phyloP scores from a whole-genome alignment of 2,329 filamentous ascomycete genomes.

The Cordyceps militaris region DNA sequence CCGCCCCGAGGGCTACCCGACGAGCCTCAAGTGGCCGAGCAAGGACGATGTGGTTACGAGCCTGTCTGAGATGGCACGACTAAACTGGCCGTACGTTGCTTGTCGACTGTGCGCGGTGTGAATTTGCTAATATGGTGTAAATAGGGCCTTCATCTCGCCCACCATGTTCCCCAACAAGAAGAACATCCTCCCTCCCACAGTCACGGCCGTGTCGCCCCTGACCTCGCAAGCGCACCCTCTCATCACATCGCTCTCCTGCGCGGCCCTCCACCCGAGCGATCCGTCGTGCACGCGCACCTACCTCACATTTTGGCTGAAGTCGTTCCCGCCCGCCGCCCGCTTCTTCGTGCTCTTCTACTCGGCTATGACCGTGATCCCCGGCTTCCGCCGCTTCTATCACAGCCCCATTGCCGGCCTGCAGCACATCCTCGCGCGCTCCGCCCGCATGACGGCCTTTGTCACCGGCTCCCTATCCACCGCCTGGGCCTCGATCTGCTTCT shows the following conservation, averaged over 20 bases:
- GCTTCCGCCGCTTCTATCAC: constrained; percentile 60
- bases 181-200: constrained; percentile 55
- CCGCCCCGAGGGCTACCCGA: constrained; percentile 62
- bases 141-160: constrained; percentile 70
- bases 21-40: constrained; percentile 63
- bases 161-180: constrained; percentile 73
- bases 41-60: constrained; percentile 72
- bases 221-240: constrained; percentile 80
- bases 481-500: constrained; percentile 86
- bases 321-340: constrained; percentile 71
- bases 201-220: constrained; percentile 67
- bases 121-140: constrained; percentile 11
- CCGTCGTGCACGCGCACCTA: constrained; percentile 85
- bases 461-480: constrained; percentile 78
- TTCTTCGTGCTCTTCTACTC: constrained; percentile 72
- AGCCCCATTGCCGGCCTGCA: constrained; percentile 62
- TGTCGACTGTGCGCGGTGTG: neutral
- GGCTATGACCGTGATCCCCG: constrained; percentile 58
- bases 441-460: constrained; percentile 66
- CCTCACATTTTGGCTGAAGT: constrained; percentile 76
- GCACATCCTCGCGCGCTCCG: constrained; percentile 57
- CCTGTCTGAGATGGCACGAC: constrained; percentile 70
- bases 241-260: constrained; percentile 79
- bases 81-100: constrained; percentile 70
- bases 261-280: constrained; percentile 77